phyloP scores from a whole-genome alignment of 768 basidiomycete genomes.

The Suillus plorans region DNA sequence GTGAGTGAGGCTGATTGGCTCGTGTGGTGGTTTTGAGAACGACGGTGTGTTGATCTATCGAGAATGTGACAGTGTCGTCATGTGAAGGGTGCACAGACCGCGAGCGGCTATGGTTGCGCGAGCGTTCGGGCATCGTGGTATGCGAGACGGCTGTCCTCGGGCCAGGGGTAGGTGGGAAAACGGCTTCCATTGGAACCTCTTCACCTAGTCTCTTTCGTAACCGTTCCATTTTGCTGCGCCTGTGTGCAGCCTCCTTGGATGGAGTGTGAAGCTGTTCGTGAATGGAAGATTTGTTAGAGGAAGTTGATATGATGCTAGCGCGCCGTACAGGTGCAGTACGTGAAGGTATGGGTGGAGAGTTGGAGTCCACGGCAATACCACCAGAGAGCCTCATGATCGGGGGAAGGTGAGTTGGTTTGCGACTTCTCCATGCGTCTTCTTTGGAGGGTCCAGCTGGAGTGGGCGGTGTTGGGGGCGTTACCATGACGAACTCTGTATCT shows the following conservation, averaged over 20 bases:
- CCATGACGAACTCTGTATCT: slow-evolving; percentile 2
- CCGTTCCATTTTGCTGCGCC: slow-evolving; percentile 62
- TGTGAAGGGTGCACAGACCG: slow-evolving; percentile 7
- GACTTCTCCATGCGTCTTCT: slow-evolving; percentile 20
- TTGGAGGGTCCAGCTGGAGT: slow-evolving; percentile 12
- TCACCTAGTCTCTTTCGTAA: slow-evolving; percentile 62
- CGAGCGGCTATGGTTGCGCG: slow-evolving; percentile 8
- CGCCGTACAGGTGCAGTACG: slow-evolving; percentile 14
- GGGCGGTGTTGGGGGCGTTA: not conserved
- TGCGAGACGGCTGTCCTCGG: slow-evolving; percentile 13
- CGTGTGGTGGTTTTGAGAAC: slow-evolving; percentile 18
- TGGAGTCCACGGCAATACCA: slow-evolving; percentile 9
- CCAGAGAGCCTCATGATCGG: slow-evolving; percentile 23
- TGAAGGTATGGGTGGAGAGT: not conserved
- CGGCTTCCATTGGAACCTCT: slow-evolving; percentile 58
- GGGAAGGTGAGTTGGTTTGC: slow-evolving; percentile 28
- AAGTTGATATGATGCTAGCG: slow-evolving; percentile 22
- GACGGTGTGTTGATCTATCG: slow-evolving; percentile 26
- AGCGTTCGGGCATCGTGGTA: not conserved
- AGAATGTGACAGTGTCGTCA: slow-evolving; percentile 25
- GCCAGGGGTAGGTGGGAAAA: slow-evolving; percentile 43
- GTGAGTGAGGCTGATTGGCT: slow-evolving; percentile 15
- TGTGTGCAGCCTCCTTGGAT: slow-evolving; percentile 35
- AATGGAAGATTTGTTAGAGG: slow-evolving; percentile 21
- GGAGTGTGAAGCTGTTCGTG: slow-evolving; percentile 29